Percentiles rank a stretch among this genome's conserved stretches.
Evolutionary conservation across 2,329 filamentous ascomycete genomes (phyloP).

Genomic region (Magnaporthales sp.): DNA sequence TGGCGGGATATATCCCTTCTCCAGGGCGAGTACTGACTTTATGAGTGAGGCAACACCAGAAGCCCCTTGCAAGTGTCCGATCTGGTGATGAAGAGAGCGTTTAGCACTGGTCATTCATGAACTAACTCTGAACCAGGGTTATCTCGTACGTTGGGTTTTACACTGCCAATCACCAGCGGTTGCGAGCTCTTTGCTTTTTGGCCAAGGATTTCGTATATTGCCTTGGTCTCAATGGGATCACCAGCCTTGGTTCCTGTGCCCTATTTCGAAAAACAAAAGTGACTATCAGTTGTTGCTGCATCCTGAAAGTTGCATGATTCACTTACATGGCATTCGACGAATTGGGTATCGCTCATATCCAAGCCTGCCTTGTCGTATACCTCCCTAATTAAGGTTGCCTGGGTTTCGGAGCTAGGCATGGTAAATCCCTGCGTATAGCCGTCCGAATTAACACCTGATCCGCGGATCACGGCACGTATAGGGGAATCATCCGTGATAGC

Average conservation of each 20-base stretch:
- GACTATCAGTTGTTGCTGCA: conserved; percentile 37
- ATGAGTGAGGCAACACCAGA: conserved; percentile 21
- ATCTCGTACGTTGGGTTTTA: background rate
- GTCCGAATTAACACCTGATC: conserved; percentile 45
- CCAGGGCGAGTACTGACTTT: conserved; percentile 15
- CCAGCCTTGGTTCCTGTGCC: conserved; percentile 46
- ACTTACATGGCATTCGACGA: background rate
- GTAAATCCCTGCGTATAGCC: conserved; percentile 48
- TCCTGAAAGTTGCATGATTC: background rate
- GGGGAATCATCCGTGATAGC: conserved; percentile 47
- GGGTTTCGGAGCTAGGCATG: conserved; percentile 41
- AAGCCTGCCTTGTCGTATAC: conserved; percentile 22
- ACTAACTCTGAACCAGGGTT: background rate
- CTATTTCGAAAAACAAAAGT: conserved; percentile 19
- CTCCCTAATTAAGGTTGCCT: conserved; percentile 21
- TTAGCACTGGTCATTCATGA: conserved; percentile 7
- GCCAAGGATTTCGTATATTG: conserved; percentile 24
- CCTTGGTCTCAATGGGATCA: conserved; percentile 43
- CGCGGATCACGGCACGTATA: conserved; percentile 41
- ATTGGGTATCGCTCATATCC: background rate
- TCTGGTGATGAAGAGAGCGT: conserved; percentile 24
- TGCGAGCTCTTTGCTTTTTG: conserved; percentile 7
- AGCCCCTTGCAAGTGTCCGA: conserved; percentile 41
- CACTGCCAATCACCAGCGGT: background rate
- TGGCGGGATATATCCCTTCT: conserved; percentile 14